Percentiles rank a stretch among this genome's conserved stretches.
Evolutionary conservation across 2,329 filamentous ascomycete genomes (phyloP).

Genomic region (Beauveria brongniartii): DNA sequence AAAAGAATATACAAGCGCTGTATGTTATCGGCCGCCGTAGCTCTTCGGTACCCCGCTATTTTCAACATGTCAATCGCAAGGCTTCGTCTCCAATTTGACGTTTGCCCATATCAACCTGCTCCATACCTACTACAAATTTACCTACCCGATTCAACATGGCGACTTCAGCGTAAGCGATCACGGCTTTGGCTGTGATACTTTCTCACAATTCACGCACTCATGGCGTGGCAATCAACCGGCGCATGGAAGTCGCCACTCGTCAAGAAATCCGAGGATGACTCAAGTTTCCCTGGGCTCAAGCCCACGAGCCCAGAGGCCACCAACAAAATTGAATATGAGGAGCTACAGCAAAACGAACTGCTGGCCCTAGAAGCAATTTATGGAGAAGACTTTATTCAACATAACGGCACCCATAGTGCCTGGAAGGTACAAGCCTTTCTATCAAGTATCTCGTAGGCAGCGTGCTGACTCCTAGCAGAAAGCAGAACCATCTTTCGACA

Average conservation of each 20-base stretch:
- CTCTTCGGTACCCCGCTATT: constrained; percentile 5
- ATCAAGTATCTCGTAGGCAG: constrained; percentile 14
- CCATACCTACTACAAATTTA: neutral
- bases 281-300: constrained; percentile 45
- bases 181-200: constrained; percentile 48
- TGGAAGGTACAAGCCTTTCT: constrained; percentile 62
- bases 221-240: constrained; percentile 45
- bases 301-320: constrained; percentile 32
- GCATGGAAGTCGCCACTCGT: constrained; percentile 40
- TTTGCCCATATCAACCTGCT: constrained; percentile 2
- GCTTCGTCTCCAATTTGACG: neutral
- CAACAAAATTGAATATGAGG: constrained; percentile 60
- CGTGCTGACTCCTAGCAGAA: constrained; percentile 41
- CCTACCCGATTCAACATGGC: constrained; percentile 30
- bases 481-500: constrained; percentile 74
- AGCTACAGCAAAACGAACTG: constrained; percentile 82
- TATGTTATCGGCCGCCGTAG: no score
- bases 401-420: constrained; percentile 61
- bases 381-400: constrained; percentile 74
- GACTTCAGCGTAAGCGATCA: constrained; percentile 38
- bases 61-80: neutral
- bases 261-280: constrained; percentile 34
- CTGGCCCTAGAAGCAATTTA: constrained; percentile 83
- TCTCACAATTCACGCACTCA: constrained; percentile 28
- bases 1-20: no score